A percentile compares a stretch with the other conserved stretches of the same genome.
phyloP scores from a whole-genome alignment of 2,329 filamentous ascomycete genomes.

The Phialophora tarda region DNA sequence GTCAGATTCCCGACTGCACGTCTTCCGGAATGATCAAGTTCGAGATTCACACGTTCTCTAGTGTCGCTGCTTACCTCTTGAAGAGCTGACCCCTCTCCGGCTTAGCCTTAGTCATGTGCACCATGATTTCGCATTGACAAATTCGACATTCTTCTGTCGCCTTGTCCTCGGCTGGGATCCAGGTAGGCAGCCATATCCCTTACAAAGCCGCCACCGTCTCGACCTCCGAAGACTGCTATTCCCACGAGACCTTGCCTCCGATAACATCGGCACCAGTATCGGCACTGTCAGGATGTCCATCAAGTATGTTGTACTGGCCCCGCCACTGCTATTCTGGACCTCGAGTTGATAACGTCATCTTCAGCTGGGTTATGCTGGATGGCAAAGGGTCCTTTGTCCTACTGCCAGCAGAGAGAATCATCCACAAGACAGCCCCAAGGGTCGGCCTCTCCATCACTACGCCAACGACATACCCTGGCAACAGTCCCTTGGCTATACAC shows the following conservation, averaged over 20 bases:
- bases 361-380: conserved; percentile 93
- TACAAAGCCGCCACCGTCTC: not conserved
- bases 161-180: not conserved
- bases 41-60: not conserved
- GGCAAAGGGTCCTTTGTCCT: conserved; percentile 75
- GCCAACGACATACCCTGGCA: conserved; percentile 67
- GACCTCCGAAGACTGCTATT: not conserved
- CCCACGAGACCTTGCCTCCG: not conserved
- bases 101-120: not conserved
- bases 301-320: conserved; percentile 8
- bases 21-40: not conserved
- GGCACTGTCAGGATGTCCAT: conserved; percentile 12
- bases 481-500: conserved; percentile 69
- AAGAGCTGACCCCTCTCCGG: not conserved
- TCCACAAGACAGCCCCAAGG: conserved; percentile 79
- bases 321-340: conserved; percentile 19
- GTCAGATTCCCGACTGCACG: not conserved
- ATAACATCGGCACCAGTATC: not conserved
- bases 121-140: not conserved
- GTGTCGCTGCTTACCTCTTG: not conserved
- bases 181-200: not conserved
- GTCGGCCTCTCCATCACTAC: conserved; percentile 77
- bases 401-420: conserved; percentile 79
- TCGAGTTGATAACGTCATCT: conserved; percentile 45
- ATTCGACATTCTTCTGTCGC: not conserved